A percentile compares a stretch with the other conserved stretches of the same genome.
phyloP scores from a whole-genome alignment of 352 stramenopile genomes.

The Phytophthora citricola region DNA sequence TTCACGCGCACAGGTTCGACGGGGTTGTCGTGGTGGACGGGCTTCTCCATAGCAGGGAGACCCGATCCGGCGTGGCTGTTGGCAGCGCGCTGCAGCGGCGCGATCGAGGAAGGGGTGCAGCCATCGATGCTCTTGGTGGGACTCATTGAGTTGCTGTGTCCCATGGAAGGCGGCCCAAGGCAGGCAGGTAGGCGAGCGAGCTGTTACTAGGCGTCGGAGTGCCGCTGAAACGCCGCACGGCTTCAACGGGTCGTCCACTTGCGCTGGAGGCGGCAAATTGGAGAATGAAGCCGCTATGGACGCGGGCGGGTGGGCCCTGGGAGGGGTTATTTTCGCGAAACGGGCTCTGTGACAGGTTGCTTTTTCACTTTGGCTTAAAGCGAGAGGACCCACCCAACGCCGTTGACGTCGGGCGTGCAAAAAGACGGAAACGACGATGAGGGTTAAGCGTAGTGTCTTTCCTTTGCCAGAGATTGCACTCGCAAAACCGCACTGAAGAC shows the following conservation, averaged over 20 bases:
- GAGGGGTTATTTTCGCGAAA: constrained; percentile 48
- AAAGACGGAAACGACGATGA: constrained; percentile 40
- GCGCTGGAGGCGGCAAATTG: constrained; percentile 50
- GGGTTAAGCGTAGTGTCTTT: constrained; percentile 30
- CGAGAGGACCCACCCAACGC: constrained; percentile 13
- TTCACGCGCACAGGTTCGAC: constrained; percentile 63
- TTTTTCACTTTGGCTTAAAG: constrained; percentile 16
- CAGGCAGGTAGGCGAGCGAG: not conserved
- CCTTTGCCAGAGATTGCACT: constrained; percentile 15
- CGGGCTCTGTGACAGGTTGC: constrained; percentile 26
- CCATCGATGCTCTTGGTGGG: constrained; percentile 41
- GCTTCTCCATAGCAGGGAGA: constrained; percentile 41
- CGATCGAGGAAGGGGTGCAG: constrained; percentile 5
- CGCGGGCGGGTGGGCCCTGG: constrained; percentile 14
- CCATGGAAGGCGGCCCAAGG: constrained; percentile 27
- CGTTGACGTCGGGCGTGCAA: constrained; percentile 8
- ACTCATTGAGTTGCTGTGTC: constrained; percentile 53
- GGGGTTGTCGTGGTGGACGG: constrained; percentile 47
- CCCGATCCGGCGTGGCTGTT: constrained; percentile 8
- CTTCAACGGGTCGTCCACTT: constrained; percentile 32
- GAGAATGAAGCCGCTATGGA: constrained; percentile 47
- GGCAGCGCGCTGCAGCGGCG: constrained; percentile 13
- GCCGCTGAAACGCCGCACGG: constrained; percentile 23
- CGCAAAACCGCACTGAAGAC: constrained; percentile 23
- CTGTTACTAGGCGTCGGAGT: constrained; percentile 16